Percentiles rank a stretch among this genome's conserved stretches.
phyloP scores from a whole-genome alignment of 2,329 filamentous ascomycete species.

The Clonostachys byssicola region DNA sequence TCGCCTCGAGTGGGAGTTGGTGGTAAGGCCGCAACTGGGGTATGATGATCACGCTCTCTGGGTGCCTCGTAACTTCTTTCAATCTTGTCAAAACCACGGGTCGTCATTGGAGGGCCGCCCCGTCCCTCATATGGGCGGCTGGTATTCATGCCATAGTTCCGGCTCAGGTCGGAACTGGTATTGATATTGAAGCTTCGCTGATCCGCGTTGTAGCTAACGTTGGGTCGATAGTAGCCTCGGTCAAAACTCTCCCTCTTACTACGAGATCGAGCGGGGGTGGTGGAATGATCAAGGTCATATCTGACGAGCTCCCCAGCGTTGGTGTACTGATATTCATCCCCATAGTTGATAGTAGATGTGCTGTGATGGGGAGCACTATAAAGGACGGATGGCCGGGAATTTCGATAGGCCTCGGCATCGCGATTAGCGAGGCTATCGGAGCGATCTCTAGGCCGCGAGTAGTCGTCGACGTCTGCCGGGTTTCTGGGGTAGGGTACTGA shows the following conservation, averaged over 20 bases:
- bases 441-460: constrained; percentile 30
- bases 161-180: constrained; percentile 35
- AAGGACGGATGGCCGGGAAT: constrained; percentile 36
- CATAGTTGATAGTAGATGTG: constrained; percentile 43
- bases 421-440: constrained; percentile 34
- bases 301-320: constrained; percentile 57
- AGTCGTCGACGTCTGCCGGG: constrained; percentile 1
- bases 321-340: constrained; percentile 60
- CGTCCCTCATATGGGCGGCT: constrained; percentile 30
- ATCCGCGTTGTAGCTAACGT: constrained; percentile 45
- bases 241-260: constrained; percentile 51
- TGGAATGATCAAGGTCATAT: constrained; percentile 54
- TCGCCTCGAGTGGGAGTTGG: constrained; percentile 19
- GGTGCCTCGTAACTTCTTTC: constrained; percentile 37
- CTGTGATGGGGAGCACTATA: constrained; percentile 33
- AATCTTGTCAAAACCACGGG: constrained; percentile 67
- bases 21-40: constrained; percentile 28
- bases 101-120: constrained; percentile 62
- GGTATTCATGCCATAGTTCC: constrained; percentile 30
- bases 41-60: background rate
- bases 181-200: constrained; percentile 39
- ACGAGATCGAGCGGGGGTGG: constrained; percentile 28
- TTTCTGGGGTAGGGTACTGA: background rate
- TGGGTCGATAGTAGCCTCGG: constrained; percentile 49
- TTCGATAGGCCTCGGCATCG: constrained; percentile 40